Percentiles rank a stretch among this genome's conserved stretches.
These are phyloP conservation scores for Suhomyces sp. DNA, from an alignment of 805 yeast species.

Conservation along the genomic window DNA sequence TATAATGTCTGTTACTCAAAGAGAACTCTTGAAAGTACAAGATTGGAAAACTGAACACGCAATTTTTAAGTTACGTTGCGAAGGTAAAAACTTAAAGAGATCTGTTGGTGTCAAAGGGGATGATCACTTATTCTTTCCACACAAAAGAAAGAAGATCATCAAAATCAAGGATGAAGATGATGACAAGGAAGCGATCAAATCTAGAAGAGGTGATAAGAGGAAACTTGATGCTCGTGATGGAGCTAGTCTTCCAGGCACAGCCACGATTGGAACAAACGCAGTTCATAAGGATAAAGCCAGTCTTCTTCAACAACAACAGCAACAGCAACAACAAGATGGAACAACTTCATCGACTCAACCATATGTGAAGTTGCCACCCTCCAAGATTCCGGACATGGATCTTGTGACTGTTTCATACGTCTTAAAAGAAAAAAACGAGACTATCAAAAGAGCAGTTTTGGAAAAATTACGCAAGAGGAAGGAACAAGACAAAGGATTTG, in stretches of 20 bases:
- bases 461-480: slow-evolving; percentile 76
- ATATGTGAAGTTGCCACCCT: slow-evolving; percentile 82
- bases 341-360: slow-evolving; percentile 54
- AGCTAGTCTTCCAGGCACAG: slow-evolving; percentile 10
- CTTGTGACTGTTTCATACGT: slow-evolving; percentile 78
- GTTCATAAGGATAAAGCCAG: slow-evolving; percentile 14
- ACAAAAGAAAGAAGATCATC: slow-evolving; percentile 60
- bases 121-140: slow-evolving; percentile 78
- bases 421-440: slow-evolving; percentile 69
- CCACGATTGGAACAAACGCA: slow-evolving; percentile 14
- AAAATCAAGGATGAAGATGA: slow-evolving; percentile 39
- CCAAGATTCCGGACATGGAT: slow-evolving; percentile 91
- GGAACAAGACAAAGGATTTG: slow-evolving; percentile 70
- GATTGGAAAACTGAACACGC: slow-evolving; percentile 60
- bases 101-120: slow-evolving; percentile 75
- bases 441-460: slow-evolving; percentile 78
- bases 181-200: slow-evolving; percentile 21
- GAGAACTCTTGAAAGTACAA: slow-evolving; percentile 67
- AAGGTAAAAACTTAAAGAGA: slow-evolving; percentile 73
- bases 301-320: slow-evolving; percentile 12
- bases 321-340: slow-evolving; percentile 8
- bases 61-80: slow-evolving; percentile 70
- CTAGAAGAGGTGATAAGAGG: slow-evolving; percentile 24
- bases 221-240: slow-evolving; percentile 20
- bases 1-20: slow-evolving; percentile 64